Conservation (phyloP, 1,139 yeast species). For the Scheffersomyces segobiensis region DNA sequence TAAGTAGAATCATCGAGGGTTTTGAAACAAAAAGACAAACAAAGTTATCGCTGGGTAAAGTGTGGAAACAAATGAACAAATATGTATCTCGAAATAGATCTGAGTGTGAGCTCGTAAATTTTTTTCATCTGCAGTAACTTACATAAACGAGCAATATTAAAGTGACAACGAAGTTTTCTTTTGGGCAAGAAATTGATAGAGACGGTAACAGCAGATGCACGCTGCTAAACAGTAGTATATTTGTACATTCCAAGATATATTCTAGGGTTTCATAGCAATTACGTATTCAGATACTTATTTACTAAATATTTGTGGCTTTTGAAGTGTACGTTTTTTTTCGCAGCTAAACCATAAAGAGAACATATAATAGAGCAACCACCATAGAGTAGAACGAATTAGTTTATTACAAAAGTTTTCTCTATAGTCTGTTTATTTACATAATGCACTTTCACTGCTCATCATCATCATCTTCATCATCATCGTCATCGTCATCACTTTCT, state of each 20-base stretch:
- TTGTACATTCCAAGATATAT: too few relatives aligned
- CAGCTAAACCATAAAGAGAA: not conserved
- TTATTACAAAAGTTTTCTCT: not conserved
- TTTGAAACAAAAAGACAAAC: not conserved
- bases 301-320: too few relatives aligned
- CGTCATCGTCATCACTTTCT: conserved; percentile 40
- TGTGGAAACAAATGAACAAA: not conserved
- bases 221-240: too few relatives aligned
- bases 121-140: not conserved
- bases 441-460: conserved; percentile 11
- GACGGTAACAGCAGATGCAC: not conserved
- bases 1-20: conserved; percentile 56
- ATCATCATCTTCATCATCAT: conserved; percentile 26
- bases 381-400: not conserved
- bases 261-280: too few relatives aligned
- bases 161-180: not conserved
- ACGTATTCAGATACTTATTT: too few relatives aligned
- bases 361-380: not conserved
- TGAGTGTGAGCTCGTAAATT: not conserved
- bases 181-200: not conserved
- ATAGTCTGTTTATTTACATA: not conserved
- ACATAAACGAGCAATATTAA: not conserved
- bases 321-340: not conserved
- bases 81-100: not conserved
- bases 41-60: not conserved